These are phyloP conservation scores for Amaranthus tricolor DNA, from an alignment of 179 eudicot species.

Conservation along the genomic window DNA sequence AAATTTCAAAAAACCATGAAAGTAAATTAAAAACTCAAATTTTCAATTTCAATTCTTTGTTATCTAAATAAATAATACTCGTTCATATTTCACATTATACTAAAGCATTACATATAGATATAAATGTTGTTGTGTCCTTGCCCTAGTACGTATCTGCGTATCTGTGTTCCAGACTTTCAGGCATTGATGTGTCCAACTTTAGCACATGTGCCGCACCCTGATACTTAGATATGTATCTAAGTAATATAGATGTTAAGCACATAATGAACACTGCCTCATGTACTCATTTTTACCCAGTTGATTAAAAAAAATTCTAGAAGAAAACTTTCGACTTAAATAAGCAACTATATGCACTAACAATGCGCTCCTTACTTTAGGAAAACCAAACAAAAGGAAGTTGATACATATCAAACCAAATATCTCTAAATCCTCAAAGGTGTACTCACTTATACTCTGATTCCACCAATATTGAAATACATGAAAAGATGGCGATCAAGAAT, in stretches of 20 bases:
- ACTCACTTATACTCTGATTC: neutral
- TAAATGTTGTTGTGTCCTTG: too few relatives aligned
- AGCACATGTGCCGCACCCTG: too few relatives aligned
- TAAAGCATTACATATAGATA: too few relatives aligned
- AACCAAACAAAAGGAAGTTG: neutral
- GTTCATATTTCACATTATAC: too few relatives aligned
- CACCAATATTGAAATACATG: neutral
- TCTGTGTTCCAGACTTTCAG: too few relatives aligned
- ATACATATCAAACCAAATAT: neutral
- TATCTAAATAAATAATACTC: too few relatives aligned
- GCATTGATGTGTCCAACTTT: too few relatives aligned
- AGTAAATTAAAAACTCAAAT: too few relatives aligned
- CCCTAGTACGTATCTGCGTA: too few relatives aligned
- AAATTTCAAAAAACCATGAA: too few relatives aligned
- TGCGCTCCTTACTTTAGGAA: neutral
- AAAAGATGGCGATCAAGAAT: neutral
- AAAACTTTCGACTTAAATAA: slow-evolving; percentile 1
- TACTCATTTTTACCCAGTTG: neutral
- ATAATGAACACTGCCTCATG: neutral
- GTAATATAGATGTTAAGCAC: neutral
- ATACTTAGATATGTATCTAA: too few relatives aligned
- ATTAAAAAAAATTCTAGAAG: neutral
- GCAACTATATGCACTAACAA: slow-evolving; percentile 8
- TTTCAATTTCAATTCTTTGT: too few relatives aligned
- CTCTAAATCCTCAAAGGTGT: neutral